Evolutionary conservation across 805 yeast species (phyloP).

Genomic region (Ogataea trehaloabstinens): DNA sequence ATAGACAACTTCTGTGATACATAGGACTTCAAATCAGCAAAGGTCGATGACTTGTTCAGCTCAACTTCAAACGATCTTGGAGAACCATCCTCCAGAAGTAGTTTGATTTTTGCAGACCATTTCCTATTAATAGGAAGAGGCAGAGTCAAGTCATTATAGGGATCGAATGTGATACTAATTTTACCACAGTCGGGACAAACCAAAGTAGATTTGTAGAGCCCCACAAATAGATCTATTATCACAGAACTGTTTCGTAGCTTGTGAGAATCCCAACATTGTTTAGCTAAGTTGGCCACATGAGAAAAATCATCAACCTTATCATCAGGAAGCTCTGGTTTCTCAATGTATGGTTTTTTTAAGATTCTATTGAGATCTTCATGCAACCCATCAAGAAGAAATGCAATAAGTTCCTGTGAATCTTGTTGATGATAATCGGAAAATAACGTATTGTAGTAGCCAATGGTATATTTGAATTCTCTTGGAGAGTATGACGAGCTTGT

Average conservation of each 20-base stretch:
- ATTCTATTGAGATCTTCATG: conserved; percentile 92
- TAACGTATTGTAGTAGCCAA: conserved; percentile 76
- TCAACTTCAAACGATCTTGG: conserved; percentile 66
- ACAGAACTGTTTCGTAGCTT: conserved; percentile 79
- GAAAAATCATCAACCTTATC: conserved; percentile 53
- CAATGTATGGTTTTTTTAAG: conserved; percentile 77
- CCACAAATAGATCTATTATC: conserved; percentile 82
- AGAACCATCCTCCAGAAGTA: conserved; percentile 57
- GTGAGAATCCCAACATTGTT: conserved; percentile 78
- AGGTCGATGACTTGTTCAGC: conserved; percentile 61
- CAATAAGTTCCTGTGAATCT: conserved; percentile 90
- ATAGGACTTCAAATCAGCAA: conserved; percentile 59
- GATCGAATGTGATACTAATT: conserved; percentile 88
- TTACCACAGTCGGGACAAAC: conserved; percentile 82
- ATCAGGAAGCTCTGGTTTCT: conserved; percentile 77
- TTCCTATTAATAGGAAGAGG: conserved; percentile 77
- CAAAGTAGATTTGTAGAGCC: conserved; percentile 85
- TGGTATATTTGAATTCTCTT: conserved; percentile 68
- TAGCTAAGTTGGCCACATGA: conserved; percentile 63
- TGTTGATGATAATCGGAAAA: conserved; percentile 85
- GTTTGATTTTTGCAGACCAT: conserved; percentile 65
- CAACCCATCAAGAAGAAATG: conserved; percentile 81
- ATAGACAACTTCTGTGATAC: conserved; percentile 47
- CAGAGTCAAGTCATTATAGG: conserved; percentile 83
- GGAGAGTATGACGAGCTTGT: conserved; percentile 48